Evolutionary conservation across 495 filamentous ascomycete species (phyloP).

Genomic region (Amorphotheca resinae): DNA sequence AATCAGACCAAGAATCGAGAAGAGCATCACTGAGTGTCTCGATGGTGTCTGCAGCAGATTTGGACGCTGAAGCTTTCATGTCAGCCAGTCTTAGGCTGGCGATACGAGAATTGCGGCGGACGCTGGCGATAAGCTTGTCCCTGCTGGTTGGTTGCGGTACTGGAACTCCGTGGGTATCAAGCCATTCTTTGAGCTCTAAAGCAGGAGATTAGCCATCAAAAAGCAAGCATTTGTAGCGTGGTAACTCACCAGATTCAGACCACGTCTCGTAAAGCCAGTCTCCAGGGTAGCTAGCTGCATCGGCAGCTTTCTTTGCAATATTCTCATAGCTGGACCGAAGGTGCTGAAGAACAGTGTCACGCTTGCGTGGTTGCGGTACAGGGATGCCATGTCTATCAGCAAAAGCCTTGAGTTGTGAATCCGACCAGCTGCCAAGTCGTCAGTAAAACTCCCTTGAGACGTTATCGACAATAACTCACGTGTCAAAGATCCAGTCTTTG

Average conservation of each 20-base stretch:
- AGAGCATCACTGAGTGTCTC: constrained; percentile 65
- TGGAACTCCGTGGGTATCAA: constrained; percentile 82
- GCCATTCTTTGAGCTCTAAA: constrained; percentile 51
- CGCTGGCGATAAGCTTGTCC: constrained; percentile 75
- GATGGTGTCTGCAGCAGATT: constrained; percentile 55
- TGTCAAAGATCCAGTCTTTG: constrained; percentile 90
- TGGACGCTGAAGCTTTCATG: constrained; percentile 46
- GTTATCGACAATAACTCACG: constrained; percentile 37
- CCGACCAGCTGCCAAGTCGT: constrained; percentile 51
- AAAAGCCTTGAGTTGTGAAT: constrained; percentile 84
- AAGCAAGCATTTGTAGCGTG: constrained; percentile 42
- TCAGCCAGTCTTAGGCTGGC: constrained; percentile 53
- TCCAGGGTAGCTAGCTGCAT: constrained; percentile 77
- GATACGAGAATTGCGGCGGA: constrained; percentile 82
- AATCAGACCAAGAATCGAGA: constrained; percentile 83
- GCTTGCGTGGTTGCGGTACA: constrained; percentile 70
- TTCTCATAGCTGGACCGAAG: constrained; percentile 72
- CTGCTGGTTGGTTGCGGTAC: constrained; percentile 74
- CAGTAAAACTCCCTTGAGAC: constrained; percentile 11
- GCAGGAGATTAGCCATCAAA: constrained; percentile 2
- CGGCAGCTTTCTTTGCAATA: constrained; percentile 69
- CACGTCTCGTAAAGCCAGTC: constrained; percentile 89
- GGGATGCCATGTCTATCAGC: constrained; percentile 75
- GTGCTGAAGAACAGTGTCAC: constrained; percentile 66
- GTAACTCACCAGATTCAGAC: constrained; percentile 45